phyloP scores from a whole-genome alignment of 129 eudicot species.

The Centrapalus pauciflorus region DNA sequence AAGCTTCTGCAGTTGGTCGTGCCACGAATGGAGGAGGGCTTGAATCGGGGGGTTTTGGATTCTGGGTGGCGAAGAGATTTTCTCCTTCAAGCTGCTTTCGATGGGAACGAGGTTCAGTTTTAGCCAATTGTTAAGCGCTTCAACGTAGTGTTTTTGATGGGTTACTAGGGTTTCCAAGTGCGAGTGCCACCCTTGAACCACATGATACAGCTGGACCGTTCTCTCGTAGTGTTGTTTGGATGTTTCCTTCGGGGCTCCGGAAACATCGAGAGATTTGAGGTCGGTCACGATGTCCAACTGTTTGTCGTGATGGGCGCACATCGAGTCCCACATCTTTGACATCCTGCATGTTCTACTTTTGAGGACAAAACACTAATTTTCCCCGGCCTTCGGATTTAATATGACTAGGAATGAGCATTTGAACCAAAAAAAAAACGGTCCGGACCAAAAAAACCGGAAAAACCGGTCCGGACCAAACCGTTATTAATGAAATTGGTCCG shows the following conservation, averaged over 20 bases:
- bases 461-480: too few species aligned
- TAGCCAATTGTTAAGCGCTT: slow-evolving; percentile 74
- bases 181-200: slow-evolving; percentile 69
- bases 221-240: slow-evolving; percentile 69
- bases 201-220: slow-evolving; percentile 60
- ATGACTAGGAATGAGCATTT: too few species aligned
- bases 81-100: slow-evolving; percentile 78
- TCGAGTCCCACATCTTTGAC: slow-evolving; percentile 87
- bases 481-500: too few species aligned
- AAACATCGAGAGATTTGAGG: slow-evolving; percentile 64
- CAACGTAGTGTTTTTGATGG: slow-evolving; percentile 64
- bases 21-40: slow-evolving; percentile 72
- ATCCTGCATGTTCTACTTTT: slow-evolving; percentile 47
- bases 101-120: slow-evolving; percentile 82
- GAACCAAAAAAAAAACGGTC: too few species aligned
- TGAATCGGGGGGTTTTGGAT: slow-evolving; percentile 68
- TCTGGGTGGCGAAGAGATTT: slow-evolving; percentile 80
- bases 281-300: slow-evolving; percentile 54
- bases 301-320: slow-evolving; percentile 59
- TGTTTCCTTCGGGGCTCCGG: slow-evolving; percentile 63
- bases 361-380: too few species aligned
- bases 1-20: slow-evolving; percentile 84
- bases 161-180: slow-evolving; percentile 75
- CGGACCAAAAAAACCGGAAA: too few species aligned
- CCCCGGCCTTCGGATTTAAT: too few species aligned